Evolutionary conservation across 2,329 filamentous ascomycete species (phyloP).

Genomic region (Corinectria fuckeliana): DNA sequence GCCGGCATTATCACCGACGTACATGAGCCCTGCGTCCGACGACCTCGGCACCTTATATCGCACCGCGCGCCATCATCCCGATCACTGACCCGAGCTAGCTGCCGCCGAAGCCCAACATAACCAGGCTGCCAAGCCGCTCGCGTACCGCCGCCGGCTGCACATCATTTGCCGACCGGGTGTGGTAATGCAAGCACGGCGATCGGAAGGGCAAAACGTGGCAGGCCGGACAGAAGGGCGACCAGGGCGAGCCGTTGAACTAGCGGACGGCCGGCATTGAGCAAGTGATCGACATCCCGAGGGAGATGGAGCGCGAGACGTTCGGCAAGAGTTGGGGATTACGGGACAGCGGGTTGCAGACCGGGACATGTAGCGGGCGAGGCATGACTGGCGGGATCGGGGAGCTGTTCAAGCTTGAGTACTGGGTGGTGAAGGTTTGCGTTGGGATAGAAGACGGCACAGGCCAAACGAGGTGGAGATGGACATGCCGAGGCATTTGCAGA

Average conservation of each 20-base stretch:
- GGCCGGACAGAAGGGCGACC: conserved; percentile 55
- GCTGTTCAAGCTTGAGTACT: neutral
- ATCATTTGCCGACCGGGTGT: conserved; percentile 43
- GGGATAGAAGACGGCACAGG: neutral
- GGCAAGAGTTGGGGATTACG: conserved; percentile 53
- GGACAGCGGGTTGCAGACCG: conserved; percentile 44
- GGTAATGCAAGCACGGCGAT: conserved; percentile 49
- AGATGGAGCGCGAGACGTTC: conserved; percentile 51
- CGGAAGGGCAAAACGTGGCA: conserved; percentile 60
- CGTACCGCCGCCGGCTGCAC: neutral
- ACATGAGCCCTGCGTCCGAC: conserved; percentile 53
- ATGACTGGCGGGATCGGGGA: conserved; percentile 44
- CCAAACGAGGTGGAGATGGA: neutral
- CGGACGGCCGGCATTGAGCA: conserved; percentile 52
- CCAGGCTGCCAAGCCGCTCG: conserved; percentile 2
- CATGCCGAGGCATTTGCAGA: neutral
- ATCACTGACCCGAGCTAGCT: conserved; percentile 47
- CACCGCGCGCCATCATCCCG: conserved; percentile 45
- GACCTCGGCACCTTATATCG: conserved; percentile 55
- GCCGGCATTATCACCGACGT: conserved; percentile 55
- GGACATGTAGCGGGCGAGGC: conserved; percentile 56
- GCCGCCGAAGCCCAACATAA: conserved; percentile 25
- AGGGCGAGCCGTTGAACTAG: conserved; percentile 61
- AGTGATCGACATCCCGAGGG: conserved; percentile 53
- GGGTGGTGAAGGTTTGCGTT: neutral